phyloP scores from a whole-genome alignment of 257 asterid genomes.

The Paraleonurus japonicus region DNA sequence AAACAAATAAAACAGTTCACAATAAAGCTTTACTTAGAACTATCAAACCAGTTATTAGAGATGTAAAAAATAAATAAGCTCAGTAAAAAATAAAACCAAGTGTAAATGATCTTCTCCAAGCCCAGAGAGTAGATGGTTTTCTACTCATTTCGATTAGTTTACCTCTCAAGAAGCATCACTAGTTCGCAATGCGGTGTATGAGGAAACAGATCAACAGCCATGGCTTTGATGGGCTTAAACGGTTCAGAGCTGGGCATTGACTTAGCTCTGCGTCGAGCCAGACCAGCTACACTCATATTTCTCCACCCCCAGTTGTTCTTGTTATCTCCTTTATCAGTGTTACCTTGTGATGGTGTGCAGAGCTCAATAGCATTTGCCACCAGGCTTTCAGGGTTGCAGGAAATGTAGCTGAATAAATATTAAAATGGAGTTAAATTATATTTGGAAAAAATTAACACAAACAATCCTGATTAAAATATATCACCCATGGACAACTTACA shows the following conservation, averaged over 20 bases:
- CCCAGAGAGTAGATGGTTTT: not conserved
- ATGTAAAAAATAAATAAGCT: not conserved
- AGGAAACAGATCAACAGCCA: constrained; percentile 96
- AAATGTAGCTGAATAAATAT: constrained; percentile 70
- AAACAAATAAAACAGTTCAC: not conserved
- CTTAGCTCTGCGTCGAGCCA: constrained; percentile 87
- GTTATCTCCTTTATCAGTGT: constrained; percentile 54
- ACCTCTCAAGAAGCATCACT: constrained; percentile 98
- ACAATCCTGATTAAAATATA: not conserved
- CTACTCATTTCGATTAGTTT: constrained; percentile 22
- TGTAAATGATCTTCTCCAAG: not conserved
- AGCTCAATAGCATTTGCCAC: constrained; percentile 99
- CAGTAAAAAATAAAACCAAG: not conserved
- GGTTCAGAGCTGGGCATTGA: constrained; percentile 97
- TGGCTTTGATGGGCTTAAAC: constrained; percentile 77
- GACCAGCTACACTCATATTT: constrained; percentile 81
- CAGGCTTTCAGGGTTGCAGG: constrained; percentile 96
- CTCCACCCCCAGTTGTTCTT: constrained; percentile 83
- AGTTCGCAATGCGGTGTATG: constrained; percentile 93
- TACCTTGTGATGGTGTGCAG: constrained; percentile 81
- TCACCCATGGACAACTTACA: constrained; percentile 53
- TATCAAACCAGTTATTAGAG: not conserved
- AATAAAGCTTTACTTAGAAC: not conserved
- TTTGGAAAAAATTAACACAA: not conserved
- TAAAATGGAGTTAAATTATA: constrained; percentile 11